Base-by-base conservation (phyloP, 2,329 filamentous ascomycete species). In the Pestalotiopsis sp. region DNA sequence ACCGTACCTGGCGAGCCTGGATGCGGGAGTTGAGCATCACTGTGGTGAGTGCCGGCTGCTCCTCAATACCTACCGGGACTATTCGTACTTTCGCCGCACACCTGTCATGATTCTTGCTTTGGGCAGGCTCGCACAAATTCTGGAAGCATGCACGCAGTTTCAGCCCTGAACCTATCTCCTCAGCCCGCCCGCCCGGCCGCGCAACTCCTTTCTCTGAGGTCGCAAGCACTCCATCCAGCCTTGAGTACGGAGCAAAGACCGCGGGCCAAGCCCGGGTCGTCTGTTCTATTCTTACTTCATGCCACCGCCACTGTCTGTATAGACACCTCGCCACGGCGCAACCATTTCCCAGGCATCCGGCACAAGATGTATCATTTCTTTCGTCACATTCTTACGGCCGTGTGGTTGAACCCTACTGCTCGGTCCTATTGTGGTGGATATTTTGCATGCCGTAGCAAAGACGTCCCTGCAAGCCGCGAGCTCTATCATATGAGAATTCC, bases 151-250 rank as follows among this genome's bases (percentile, higher is more conserved):
- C 31, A 61, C 36, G 12, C 59, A 61, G 25, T 61, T 20, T 61
- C 59, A 61, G 59, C 59, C 59, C 59, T n/a, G n/a, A 38, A 61
- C 59, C 57, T 59, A 59, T 36, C 27, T 9, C 20, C 45, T n/a
- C 45, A 52, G 45, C 45, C 45, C 45, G 45, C n/a, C 45, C 45
- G 45, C 45, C 45, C 7, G 45, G 17, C 20, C 20, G 17, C 20
- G 45, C 11, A 52, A 17, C 45, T 17, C 14, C 45, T 52, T 7
- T 52, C 45, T 52, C 45, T 52, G 17, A 52, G 45, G 17, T n/a
- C 20, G 45, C 45, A 20, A 27, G 59, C 59, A 61, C 27, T n/a
- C 14, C 38, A 27, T 61, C 31, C 31, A 14, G 27, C 27, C 45
- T 52, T 6, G 31, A 31, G 31, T 31, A 31, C 31, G 31, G 45